Percentiles rank a stretch among this genome's conserved stretches.
Conservation (phyloP, 2,329 filamentous ascomycete genomes). For the Cadophora malorum region DNA sequence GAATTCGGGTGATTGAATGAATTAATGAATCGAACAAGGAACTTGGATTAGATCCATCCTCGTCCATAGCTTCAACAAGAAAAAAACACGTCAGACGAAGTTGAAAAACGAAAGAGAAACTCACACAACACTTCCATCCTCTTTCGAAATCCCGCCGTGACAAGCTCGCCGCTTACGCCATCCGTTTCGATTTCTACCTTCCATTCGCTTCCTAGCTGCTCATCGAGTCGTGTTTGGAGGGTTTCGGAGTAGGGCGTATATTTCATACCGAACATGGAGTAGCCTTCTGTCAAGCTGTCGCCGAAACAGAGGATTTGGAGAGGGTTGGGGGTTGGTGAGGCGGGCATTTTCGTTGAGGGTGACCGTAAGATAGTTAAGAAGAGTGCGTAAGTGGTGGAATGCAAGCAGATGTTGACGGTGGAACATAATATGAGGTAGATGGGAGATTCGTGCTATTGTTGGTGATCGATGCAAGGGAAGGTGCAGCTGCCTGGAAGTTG, state of each 20-base stretch:
- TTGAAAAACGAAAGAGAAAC: not conserved
- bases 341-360: not conserved
- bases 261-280: slow-evolving; percentile 50
- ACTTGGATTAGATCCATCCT: too few species aligned
- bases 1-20: too few species aligned
- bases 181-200: slow-evolving; percentile 30
- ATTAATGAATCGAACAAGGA: too few species aligned
- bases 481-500: not conserved
- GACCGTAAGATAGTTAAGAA: not conserved
- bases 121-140: slow-evolving; percentile 34
- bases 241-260: slow-evolving; percentile 60
- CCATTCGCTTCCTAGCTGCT: slow-evolving; percentile 49
- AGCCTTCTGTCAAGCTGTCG: slow-evolving; percentile 61
- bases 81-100: not conserved
- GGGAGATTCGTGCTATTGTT: not conserved
- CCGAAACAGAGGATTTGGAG: slow-evolving; percentile 40
- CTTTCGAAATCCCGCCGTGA: slow-evolving; percentile 28
- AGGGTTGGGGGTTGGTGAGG: not conserved
- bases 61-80: not conserved
- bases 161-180: slow-evolving; percentile 37
- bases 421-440: not conserved
- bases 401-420: not conserved
- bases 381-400: not conserved
- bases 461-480: too few species aligned
- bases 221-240: slow-evolving; percentile 54